Conservation (phyloP, 2,329 filamentous ascomycete genomes). For the Colletotrichum noveboracense region DNA sequence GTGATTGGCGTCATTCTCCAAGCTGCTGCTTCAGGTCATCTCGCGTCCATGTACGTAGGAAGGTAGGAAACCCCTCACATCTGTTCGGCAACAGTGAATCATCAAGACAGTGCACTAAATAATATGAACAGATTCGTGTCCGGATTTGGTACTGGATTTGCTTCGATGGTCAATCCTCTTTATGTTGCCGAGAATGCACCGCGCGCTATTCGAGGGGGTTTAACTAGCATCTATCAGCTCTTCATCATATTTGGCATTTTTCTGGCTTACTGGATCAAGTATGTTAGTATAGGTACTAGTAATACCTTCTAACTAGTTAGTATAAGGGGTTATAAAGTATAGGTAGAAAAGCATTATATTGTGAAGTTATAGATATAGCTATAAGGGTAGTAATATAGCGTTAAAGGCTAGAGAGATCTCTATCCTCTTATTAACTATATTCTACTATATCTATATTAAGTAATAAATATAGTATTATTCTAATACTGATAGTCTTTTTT, state of each 20-base stretch:
- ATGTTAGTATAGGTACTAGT: too few relatives aligned
- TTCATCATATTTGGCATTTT: conserved; percentile 56
- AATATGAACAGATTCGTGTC: conserved; percentile 53
- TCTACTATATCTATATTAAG: too few relatives aligned
- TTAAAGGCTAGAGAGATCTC: too few relatives aligned
- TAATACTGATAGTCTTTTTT: too few relatives aligned
- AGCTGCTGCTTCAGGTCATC: conserved; percentile 42
- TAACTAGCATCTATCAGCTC: conserved; percentile 55
- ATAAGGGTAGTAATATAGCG: too few relatives aligned
- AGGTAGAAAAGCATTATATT: too few relatives aligned
- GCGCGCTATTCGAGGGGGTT: conserved; percentile 54
- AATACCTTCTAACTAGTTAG: too few relatives aligned
- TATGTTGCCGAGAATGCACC: conserved; percentile 64
- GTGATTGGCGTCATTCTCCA: conserved; percentile 47
- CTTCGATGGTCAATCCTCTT: conserved; percentile 59
- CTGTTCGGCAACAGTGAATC: not conserved
- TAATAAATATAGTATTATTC: too few relatives aligned
- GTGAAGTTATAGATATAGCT: too few relatives aligned
- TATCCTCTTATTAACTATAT: too few relatives aligned
- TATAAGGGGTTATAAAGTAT: too few relatives aligned
- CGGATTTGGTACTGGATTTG: conserved; percentile 55
- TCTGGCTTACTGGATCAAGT: conserved; percentile 49
- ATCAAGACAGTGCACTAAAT: conserved; percentile 42
- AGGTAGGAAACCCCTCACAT: conserved; percentile 30
- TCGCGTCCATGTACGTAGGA: conserved; percentile 62